Base-by-base conservation (phyloP, 2,329 filamentous ascomycete genomes). In the Penicillium aurantiogriseum region DNA sequence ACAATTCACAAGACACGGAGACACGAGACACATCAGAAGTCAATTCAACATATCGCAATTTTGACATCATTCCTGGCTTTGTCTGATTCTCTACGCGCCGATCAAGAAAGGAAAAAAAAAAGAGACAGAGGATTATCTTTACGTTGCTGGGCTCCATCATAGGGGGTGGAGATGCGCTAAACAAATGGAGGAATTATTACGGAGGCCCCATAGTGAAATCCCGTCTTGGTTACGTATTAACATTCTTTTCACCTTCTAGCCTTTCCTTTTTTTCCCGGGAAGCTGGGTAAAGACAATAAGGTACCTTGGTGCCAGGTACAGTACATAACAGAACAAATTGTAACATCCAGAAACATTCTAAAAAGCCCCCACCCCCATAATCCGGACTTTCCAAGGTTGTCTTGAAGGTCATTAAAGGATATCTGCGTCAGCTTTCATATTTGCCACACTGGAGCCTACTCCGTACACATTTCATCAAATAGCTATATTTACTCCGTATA, bases 211-310 rank as follows among this genome's bases (percentile, higher is more conserved):
- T 44, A 36, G 25, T 50, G 38, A 59, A 59, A 40, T 48, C 54
- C n/a, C 39, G 63, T 61, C 58, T 62, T 59, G 58, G 56, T 63
- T 67, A 66, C 65, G 63, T 67, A 58, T 61, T 62, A 66, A 65
- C 65, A 66, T 67, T 67, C 65, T 65, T 64, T 59, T 52, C 36
- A 17, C 54, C 65, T 67, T 67, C 65, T 67, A 67, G 65, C 58
- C 56, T 45, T 45, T 55, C 59, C 61, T 64, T 58, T 60, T 23
- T 43, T 45, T 49, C 55, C 63, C 65, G 63, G 54, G 43, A 49
- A 10, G 21, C 45, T 59, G 63, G 63, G 61, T 44, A 48, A 23
- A 54, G 36, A 29, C 21, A 35, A 47, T 57, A 33, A 44, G 36
- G 45, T 23, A 47, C 44, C 29, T 44, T 44, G 42, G 42, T 44